Base-by-base conservation (phyloP, 352 stramenopile genomes). In the Pythium dissotocum region DNA sequence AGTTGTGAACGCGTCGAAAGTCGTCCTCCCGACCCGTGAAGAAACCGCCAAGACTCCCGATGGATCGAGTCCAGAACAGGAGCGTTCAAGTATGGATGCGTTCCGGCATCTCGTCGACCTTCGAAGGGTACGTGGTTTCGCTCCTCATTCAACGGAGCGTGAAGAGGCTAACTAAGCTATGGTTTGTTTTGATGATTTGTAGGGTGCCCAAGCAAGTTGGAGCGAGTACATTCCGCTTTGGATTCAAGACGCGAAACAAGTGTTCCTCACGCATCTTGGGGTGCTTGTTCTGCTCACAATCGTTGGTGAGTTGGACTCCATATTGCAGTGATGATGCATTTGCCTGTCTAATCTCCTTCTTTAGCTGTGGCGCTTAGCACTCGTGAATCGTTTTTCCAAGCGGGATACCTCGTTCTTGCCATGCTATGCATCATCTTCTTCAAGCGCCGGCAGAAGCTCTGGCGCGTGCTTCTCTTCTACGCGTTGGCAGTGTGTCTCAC, bases 361-460 rank as follows among this genome's bases (percentile, higher is more conserved):
- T 10, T 69, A 94, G 86, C 83, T 38, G 88, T 96, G 33, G 85
- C 85, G 1, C 66, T 96, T 28, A 96, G 88, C 61, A 94, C 88
- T 6, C 71, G 79, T 6, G 86, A 93, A 4, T 94, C 85, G 2
- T 87, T 96, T 49, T 78, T 96, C 48, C 88, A 96, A 70, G 89
- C 91, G 33, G 88, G 88, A 14, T 96, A 93, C 30, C 66, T 96
- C 21, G 75, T 91, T n/a, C 67, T 96, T 9, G 86, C 88, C 28
- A 86, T 89, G 38, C 48, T 92, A 14, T 69, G 93, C 2, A 93
- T 94, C 69, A 62, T 96, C 10, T 94, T 94, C 76, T 91, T 93
- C 53, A 80, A 93, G 46, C 80, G 92, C 54, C 79, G 86, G 8
- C 75, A 86, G 7, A 79, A 80, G 0, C 86, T 96, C 12, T 96